Percentiles rank a stretch among this genome's conserved stretches.
Evolutionary conservation across 768 basidiomycete species (phyloP).

Genomic region (Exsudoporus frostii): DNA sequence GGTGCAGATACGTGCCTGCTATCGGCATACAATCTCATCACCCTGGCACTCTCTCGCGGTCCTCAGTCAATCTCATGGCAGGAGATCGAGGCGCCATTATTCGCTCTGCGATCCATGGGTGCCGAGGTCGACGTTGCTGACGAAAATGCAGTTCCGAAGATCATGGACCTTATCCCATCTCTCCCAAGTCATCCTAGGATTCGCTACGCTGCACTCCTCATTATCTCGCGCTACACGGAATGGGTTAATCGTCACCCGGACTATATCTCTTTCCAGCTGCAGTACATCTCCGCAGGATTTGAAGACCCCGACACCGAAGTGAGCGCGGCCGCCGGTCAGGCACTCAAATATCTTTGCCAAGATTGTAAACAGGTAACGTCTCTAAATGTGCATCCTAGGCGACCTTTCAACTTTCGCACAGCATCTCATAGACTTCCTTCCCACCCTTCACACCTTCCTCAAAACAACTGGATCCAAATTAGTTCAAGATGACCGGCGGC

Average conservation of each 20-base stretch:
- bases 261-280: slow-evolving; percentile 81
- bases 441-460: slow-evolving; percentile 88
- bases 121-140: slow-evolving; percentile 85
- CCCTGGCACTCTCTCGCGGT: slow-evolving; percentile 61
- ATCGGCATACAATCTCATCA: slow-evolving; percentile 78
- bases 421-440: slow-evolving; percentile 90
- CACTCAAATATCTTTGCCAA: slow-evolving; percentile 93
- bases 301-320: slow-evolving; percentile 79
- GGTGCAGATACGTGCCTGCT: slow-evolving; percentile 82
- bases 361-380: slow-evolving; percentile 80
- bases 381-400: slow-evolving; percentile 5
- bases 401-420: slow-evolving; percentile 28
- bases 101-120: slow-evolving; percentile 98
- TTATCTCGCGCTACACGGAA: slow-evolving; percentile 93
- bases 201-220: slow-evolving; percentile 91
- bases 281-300: slow-evolving; percentile 91
- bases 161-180: slow-evolving; percentile 90
- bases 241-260: slow-evolving; percentile 91
- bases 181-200: slow-evolving; percentile 89
- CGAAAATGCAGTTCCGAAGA: slow-evolving; percentile 85
- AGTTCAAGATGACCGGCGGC: slow-evolving; percentile 80
- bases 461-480: slow-evolving; percentile 76
- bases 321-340: slow-evolving; percentile 90
- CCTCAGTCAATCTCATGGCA: slow-evolving; percentile 77
- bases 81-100: slow-evolving; percentile 94